phyloP scores from a whole-genome alignment of 768 basidiomycete species.

The Porpolomopsis calyptriformis region DNA sequence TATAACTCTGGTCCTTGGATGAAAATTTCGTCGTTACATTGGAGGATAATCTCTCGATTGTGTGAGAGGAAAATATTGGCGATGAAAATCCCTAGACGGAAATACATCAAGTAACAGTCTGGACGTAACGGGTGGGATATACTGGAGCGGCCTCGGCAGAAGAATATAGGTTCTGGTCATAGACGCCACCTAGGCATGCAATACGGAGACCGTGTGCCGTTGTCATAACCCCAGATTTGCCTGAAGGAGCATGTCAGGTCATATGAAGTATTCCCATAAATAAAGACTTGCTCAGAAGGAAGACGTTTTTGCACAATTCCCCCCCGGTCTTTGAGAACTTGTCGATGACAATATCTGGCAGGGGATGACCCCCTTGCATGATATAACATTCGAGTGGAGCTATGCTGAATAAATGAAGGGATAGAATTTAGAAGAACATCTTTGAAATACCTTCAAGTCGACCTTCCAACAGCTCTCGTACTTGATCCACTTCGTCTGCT shows the following conservation, averaged over 20 bases:
- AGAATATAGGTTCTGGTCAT: conserved; percentile 49
- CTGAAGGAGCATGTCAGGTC: conserved; percentile 27
- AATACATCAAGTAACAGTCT: neutral
- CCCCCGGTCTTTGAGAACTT: conserved; percentile 69
- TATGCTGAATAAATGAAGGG: conserved; percentile 21
- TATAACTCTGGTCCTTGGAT: conserved; percentile 34
- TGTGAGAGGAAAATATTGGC: conserved; percentile 62
- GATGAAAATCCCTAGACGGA: conserved; percentile 56
- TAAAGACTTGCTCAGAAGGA: conserved; percentile 62
- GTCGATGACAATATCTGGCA: conserved; percentile 65
- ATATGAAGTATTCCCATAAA: neutral
- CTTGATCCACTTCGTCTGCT: conserved; percentile 36
- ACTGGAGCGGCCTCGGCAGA: conserved; percentile 57
- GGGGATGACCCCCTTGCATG: conserved; percentile 72
- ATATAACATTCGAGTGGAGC: conserved; percentile 88
- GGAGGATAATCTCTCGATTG: conserved; percentile 60
- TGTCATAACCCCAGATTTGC: conserved; percentile 71
- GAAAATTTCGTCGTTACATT: conserved; percentile 51
- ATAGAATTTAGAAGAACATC: conserved; percentile 8
- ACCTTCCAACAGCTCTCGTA: conserved; percentile 54
- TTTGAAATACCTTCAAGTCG: conserved; percentile 45
- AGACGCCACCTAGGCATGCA: conserved; percentile 75
- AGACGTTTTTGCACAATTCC: conserved; percentile 73
- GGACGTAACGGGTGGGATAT: conserved; percentile 17
- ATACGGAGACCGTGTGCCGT: conserved; percentile 76